Base-by-base conservation (phyloP, 352 stramenopile species). In the Phytophthora pseudosyringae region DNA sequence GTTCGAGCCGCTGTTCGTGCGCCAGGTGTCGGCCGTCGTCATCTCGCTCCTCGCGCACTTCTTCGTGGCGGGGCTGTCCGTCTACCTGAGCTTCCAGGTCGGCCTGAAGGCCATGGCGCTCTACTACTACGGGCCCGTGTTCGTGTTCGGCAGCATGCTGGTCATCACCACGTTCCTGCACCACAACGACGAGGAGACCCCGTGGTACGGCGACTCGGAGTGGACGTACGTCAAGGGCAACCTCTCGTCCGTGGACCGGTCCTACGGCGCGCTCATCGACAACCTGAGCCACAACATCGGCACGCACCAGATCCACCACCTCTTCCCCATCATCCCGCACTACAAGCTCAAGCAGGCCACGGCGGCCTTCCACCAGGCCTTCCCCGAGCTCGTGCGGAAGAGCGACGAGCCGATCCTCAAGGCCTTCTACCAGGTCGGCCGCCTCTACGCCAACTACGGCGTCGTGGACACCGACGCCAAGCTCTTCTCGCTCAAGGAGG, bases 251-350 rank as follows among this genome's bases (percentile, higher is more conserved):
- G 82, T 94, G 16, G 86, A 94, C 72, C 86, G 86, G 52, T 85
- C 80, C 26, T 94, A 93, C 72, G 86, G 86, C 47, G 70, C 71
- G 58, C 50, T 94, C 51, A 83, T 94, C 41, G 83, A 94, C 72
- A 89, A 94, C 75, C 26, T 93, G 62, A 91, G 81, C 79, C 83
- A 94, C 78, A 89, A 94, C 83, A 94, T 94, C 56, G 86, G 86
- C 64, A 92, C 84, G 69, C 86, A 94, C 75, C 83, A 93, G 72
- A 75, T 93, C 53, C 86, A 94, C 73, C 86, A 94, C 78, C 71
- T 94, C 31, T 94, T 94, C 75, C 82, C 86, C 44, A 94, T 92
- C 69, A 94, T 94, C 48, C 86, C 86, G 59, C 84, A 93, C 76
- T 94, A 94, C 79, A 92, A 92, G 57, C 75, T 94, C 51, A 71